phyloP scores from a whole-genome alignment of 441 rosid genomes.

The Kokia cookei region DNA sequence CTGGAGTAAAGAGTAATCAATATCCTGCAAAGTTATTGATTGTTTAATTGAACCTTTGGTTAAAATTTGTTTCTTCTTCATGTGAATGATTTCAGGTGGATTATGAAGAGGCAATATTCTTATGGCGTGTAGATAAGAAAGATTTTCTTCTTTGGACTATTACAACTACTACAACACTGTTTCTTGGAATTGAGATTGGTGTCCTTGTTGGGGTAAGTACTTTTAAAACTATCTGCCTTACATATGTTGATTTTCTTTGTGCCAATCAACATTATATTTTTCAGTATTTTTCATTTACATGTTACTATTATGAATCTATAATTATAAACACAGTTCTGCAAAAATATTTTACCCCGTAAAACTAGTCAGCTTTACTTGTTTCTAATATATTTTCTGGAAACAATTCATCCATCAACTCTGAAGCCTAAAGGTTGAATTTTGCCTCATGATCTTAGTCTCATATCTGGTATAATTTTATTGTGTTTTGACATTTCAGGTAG shows the following conservation, averaged over 20 bases:
- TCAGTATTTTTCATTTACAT: neutral
- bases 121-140: constrained; percentile 92
- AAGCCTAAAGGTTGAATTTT: neutral
- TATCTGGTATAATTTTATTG: constrained; percentile 4
- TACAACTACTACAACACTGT: constrained; percentile 72
- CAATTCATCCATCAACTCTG: neutral
- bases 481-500: constrained; percentile 55
- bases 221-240: neutral
- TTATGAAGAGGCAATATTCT: constrained; percentile 80
- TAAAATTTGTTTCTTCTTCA: constrained; percentile 9
- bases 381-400: neutral
- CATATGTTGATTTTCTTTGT: neutral
- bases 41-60: neutral
- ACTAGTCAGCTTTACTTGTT: neutral
- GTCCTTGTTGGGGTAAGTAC: constrained; percentile 92
- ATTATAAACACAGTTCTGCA: neutral
- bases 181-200: constrained; percentile 95
- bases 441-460: neutral
- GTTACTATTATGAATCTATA: neutral
- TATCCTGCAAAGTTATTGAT: neutral
- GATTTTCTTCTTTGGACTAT: constrained; percentile 96
- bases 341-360: neutral
- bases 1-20: neutral
- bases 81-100: constrained; percentile 62
- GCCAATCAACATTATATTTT: neutral